Evolutionary conservation across 164 flowering plant genomes (phyloP), one percentile per base, ranked within the genome.

Genomic region (Dillenia turbinata): DNA sequence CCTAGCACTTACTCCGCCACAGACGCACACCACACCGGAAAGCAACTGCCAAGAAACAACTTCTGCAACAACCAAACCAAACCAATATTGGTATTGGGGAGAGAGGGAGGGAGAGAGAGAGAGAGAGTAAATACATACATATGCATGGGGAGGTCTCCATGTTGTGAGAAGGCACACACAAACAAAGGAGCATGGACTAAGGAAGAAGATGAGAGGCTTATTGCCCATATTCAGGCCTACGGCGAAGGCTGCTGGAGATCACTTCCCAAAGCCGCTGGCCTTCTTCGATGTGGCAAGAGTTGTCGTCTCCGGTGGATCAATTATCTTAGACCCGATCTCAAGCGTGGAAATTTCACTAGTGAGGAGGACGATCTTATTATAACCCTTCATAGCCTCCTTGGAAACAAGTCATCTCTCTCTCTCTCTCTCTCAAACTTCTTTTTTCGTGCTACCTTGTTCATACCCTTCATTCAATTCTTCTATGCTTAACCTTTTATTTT

Each of bases 181-280:
- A 70, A 70, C 73, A 70, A 70, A 55, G 73, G 73, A 10, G 73
- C 73, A 3, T 71, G 74, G 74, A 62, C 74, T 9, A 71, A 66
- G 45, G 74, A 71, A 24, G 74, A 71, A 58, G 74, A 71, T 47
- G 54, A 71, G 57, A 69, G 70, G 24, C 70, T 71, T 49, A 71
- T 71, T 47, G 43, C 54, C 22, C 62, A 71, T 54, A 71, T 71
- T 65, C 61, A 49, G 44, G 33, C 63, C 12, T 69, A 71, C 44
- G 74, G 74, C 14, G 74, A 71, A 26, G 74, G 74, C 50, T 71
- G 74, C 10, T 71, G 74, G 74, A 66, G 74, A 63, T 71, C 74
- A 16, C 74, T 71, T 52, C 74, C 74, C 44, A 59, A 59, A 48
- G 49, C 49, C 9, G 62, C 62, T 6, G 62, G 62, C 9, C 52